phyloP scores from a whole-genome alignment of 805 yeast genomes.

The Candida qinlingensis region DNA sequence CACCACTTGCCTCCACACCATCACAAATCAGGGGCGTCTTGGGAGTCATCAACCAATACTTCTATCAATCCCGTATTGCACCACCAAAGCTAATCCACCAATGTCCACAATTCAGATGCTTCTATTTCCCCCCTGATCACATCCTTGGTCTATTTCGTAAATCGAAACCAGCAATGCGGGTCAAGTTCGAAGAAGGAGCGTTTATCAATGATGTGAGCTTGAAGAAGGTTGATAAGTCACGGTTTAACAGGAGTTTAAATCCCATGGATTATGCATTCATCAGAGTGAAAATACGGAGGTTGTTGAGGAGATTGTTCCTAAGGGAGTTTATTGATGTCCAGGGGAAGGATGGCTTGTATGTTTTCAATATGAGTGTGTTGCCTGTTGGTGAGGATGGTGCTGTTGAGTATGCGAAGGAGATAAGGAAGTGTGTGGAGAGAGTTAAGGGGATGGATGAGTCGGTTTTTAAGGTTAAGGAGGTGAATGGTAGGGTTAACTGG shows the following conservation, averaged over 20 bases:
- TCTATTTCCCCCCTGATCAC: conserved; percentile 20
- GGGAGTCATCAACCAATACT: conserved; percentile 7
- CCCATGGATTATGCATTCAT: conserved; percentile 17
- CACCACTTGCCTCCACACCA: conserved; percentile 1
- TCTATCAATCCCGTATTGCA: conserved; percentile 1
- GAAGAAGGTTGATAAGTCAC: conserved; percentile 1
- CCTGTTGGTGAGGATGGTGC: conserved; percentile 11
- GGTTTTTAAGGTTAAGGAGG: neutral
- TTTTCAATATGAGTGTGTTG: conserved; percentile 13
- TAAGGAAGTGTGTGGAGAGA: conserved; percentile 3
- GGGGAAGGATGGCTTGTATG: conserved; percentile 20
- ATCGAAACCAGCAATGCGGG: conserved; percentile 19
- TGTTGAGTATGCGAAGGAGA: conserved; percentile 3
- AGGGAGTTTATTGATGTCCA: conserved; percentile 1
- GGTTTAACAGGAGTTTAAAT: conserved; percentile 11
- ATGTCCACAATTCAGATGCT: conserved; percentile 11
- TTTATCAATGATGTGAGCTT: conserved; percentile 14
- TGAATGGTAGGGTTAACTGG: conserved; percentile 16
- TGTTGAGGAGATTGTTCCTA: conserved; percentile 10
- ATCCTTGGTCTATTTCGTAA: conserved; percentile 20
- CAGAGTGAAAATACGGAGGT: conserved; percentile 14
- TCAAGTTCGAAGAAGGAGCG: conserved; percentile 14
- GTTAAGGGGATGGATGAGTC: conserved; percentile 2
- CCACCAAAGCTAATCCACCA: neutral
- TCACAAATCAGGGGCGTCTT: conserved; percentile 3